Conservation (phyloP, 768 basidiomycete species). For the Gloeostereum incarnatum region DNA sequence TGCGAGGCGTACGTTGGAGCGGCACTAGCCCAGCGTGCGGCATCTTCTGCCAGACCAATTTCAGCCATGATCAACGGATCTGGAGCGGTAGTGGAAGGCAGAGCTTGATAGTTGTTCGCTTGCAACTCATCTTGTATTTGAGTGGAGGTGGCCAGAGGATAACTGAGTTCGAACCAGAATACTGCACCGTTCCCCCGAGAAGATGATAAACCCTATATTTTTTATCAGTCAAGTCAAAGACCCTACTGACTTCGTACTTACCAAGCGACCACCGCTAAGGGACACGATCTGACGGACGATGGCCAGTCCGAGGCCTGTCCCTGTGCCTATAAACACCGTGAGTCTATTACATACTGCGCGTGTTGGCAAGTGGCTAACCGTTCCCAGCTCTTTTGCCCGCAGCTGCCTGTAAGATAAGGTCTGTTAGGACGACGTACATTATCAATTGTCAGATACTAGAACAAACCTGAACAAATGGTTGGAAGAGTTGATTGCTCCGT, state of each 20-base stretch:
- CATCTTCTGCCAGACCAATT: neutral
- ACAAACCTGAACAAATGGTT: conserved; percentile 10
- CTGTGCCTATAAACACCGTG: conserved; percentile 14
- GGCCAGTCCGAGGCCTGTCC: conserved; percentile 34
- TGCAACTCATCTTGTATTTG: conserved; percentile 5
- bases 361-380: conserved; percentile 1
- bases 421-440: neutral
- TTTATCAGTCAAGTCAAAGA: neutral
- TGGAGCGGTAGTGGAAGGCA: neutral
- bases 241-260: neutral
- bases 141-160: neutral
- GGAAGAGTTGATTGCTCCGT: conserved; percentile 5
- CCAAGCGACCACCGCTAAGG: conserved; percentile 29
- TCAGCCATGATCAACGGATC: neutral
- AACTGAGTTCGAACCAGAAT: conserved; percentile 29
- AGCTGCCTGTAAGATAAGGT: too few relatives aligned
- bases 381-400: neutral
- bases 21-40: conserved; percentile 1
- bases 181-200: conserved; percentile 26
- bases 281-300: conserved; percentile 33
- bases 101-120: neutral
- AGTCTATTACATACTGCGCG: neutral
- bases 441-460: neutral
- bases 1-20: conserved; percentile 2
- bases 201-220: conserved; percentile 14